Evolutionary conservation across 73 alveolate species (phyloP).

Genomic region (Effrenium voratum): DNA sequence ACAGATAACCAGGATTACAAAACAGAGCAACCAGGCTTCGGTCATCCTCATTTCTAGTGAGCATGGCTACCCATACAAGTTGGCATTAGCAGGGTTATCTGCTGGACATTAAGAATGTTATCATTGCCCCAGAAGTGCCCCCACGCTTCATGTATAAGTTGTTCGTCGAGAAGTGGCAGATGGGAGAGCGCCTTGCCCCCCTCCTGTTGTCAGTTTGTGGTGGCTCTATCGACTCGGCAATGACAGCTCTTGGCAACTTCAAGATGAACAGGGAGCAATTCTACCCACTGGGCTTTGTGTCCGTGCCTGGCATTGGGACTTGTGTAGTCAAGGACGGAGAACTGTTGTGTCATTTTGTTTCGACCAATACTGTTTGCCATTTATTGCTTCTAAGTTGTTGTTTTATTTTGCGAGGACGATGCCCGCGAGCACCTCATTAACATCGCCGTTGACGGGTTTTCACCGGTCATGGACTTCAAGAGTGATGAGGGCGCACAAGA

Average conservation of each 20-base stretch:
- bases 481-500: not conserved
- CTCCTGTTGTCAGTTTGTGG: not conserved
- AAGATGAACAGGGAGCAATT: not conserved
- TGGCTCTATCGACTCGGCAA: not conserved
- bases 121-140: conserved; percentile 48
- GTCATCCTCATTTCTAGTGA: not conserved
- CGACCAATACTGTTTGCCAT: no score
- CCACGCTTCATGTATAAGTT: conserved; percentile 10
- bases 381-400: no score
- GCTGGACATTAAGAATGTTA: conserved; percentile 6
- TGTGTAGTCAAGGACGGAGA: not conserved
- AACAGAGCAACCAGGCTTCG: not conserved
- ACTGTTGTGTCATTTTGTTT: not conserved
- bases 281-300: not conserved
- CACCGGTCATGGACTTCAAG: conserved; percentile 8
- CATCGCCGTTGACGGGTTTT: conserved; percentile 29
- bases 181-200: conserved; percentile 4
- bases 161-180: conserved; percentile 6
- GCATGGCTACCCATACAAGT: conserved; percentile 22
- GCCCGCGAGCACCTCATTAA: conserved; percentile 64
- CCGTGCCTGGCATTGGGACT: conserved; percentile 10
- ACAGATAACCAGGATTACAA: not conserved
- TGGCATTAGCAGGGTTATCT: conserved; percentile 3
- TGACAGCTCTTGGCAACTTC: conserved; percentile 14
- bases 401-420: not conserved